Percentiles rank a stretch among this genome's conserved stretches.
Evolutionary conservation across 2,329 filamentous ascomycete species (phyloP).

Genomic region (Colletotrichum musicola): DNA sequence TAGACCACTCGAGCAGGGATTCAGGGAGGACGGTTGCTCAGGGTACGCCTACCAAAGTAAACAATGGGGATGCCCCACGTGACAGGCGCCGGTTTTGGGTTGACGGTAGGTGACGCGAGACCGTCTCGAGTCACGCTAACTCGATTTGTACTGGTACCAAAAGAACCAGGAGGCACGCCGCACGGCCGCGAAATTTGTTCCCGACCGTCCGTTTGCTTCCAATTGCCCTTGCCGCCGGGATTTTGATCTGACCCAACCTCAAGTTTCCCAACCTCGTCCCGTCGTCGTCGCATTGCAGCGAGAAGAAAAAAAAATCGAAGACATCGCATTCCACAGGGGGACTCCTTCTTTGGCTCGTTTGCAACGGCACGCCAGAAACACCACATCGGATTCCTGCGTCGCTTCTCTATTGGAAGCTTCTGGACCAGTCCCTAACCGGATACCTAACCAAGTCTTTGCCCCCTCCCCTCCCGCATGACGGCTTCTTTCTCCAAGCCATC

Average conservation of each 20-base stretch:
- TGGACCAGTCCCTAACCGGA: conserved; percentile 16
- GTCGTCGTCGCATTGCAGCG: conserved; percentile 12
- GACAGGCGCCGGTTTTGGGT: conserved; percentile 30
- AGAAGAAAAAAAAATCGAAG: conserved; percentile 8
- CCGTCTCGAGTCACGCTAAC: conserved; percentile 25
- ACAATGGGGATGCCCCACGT: conserved; percentile 42
- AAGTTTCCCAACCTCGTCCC: conserved; percentile 11
- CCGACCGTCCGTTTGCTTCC: background rate
- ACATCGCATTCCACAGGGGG: conserved; percentile 5
- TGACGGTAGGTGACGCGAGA: conserved; percentile 29
- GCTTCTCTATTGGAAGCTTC: background rate
- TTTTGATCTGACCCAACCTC: background rate
- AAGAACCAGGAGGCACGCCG: background rate
- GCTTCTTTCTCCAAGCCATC: conserved; percentile 18
- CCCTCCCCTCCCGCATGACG: conserved; percentile 24
- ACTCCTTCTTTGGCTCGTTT: conserved; percentile 1
- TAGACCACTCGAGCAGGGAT: conserved; percentile 32
- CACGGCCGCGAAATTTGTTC: conserved; percentile 28
- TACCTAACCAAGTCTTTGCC: background rate
- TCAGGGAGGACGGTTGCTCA: conserved; percentile 44
- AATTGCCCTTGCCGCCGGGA: conserved; percentile 5
- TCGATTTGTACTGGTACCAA: conserved; percentile 30
- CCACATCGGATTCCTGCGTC: conserved; percentile 1
- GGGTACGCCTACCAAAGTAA: conserved; percentile 46
- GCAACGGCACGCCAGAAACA: conserved; percentile 7